Evolutionary conservation across 495 filamentous ascomycete genomes (phyloP).

Genomic region (Penicillium subrubescens): DNA sequence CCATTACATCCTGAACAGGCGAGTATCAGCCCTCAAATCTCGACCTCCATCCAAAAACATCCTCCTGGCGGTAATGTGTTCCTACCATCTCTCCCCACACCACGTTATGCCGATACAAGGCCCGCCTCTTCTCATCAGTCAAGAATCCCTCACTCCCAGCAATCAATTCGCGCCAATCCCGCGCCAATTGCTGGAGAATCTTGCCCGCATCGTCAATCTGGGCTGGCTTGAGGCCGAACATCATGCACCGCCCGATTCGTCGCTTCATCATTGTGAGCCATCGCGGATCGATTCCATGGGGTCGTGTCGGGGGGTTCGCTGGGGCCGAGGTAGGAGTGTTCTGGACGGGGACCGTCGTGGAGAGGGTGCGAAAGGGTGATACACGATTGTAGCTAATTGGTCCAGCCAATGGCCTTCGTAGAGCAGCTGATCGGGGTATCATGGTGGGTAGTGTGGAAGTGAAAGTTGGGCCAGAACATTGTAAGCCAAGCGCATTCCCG

Average conservation of each 20-base stretch:
- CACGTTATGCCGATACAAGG: constrained; percentile 71
- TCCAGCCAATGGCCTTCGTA: constrained; percentile 25
- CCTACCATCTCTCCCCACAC: constrained; percentile 91
- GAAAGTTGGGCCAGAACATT: constrained; percentile 11
- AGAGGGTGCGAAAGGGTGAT: constrained; percentile 22
- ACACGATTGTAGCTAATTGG: neutral
- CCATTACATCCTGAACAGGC: constrained; percentile 58
- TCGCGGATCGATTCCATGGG: constrained; percentile 50
- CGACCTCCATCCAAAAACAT: neutral
- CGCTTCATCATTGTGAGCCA: constrained; percentile 78
- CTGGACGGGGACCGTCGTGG: constrained; percentile 24
- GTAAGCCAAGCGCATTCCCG: constrained; percentile 17
- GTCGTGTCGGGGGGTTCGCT: constrained; percentile 27
- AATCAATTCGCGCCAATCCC: constrained; percentile 76
- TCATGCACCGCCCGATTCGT: constrained; percentile 81
- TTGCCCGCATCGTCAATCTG: constrained; percentile 64
- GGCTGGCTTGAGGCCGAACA: constrained; percentile 65
- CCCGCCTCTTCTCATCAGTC: constrained; percentile 62
- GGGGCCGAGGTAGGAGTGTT: constrained; percentile 13
- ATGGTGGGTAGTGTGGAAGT: constrained; percentile 14
- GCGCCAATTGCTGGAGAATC: constrained; percentile 62
- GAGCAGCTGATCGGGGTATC: constrained; percentile 17
- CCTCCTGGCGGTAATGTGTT: neutral
- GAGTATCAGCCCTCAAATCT: constrained; percentile 9
- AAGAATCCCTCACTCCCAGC: constrained; percentile 83